A percentile compares a stretch with the other conserved stretches of the same genome.
These are phyloP conservation scores for Torulaspora franciscae DNA, from an alignment of 805 yeast genomes.

Conservation along the genomic window DNA sequence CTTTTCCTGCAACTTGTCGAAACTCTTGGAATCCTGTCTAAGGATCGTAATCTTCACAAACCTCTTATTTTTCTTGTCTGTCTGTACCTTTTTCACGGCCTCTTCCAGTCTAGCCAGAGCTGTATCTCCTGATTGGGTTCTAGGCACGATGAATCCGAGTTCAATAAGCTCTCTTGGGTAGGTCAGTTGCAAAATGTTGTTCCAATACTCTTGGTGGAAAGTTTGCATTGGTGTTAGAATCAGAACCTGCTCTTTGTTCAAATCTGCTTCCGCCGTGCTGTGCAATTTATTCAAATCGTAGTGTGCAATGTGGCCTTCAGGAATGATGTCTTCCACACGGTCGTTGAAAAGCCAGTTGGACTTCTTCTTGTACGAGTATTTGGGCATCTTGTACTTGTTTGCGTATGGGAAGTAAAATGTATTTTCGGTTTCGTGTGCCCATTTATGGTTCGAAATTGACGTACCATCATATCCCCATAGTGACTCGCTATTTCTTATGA, in stretches of 20 bases:
- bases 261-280: conserved; percentile 65
- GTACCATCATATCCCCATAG: conserved; percentile 25
- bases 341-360: conserved; percentile 44
- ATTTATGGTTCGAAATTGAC: conserved; percentile 29
- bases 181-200: conserved; percentile 62
- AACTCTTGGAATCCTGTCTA: conserved; percentile 82
- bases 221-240: conserved; percentile 87
- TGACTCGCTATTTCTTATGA: conserved; percentile 22
- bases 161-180: conserved; percentile 85
- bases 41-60: conserved; percentile 82
- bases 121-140: conserved; percentile 72
- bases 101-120: conserved; percentile 68
- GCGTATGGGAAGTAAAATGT: conserved; percentile 36
- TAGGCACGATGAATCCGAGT: conserved; percentile 87
- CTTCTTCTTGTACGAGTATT: conserved; percentile 43
- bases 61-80: conserved; percentile 54
- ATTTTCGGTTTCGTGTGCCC: conserved; percentile 37
- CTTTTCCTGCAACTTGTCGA: conserved; percentile 71
- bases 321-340: conserved; percentile 50
- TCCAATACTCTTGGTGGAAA: conserved; percentile 85
- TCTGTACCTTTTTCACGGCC: conserved; percentile 70
- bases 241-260: conserved; percentile 75
- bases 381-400: conserved; percentile 36
- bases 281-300: conserved; percentile 78
- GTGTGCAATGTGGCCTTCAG: conserved; percentile 72